phyloP scores from a whole-genome alignment of 73 alveolate genomes.

The Paramecium sonneborni region DNA sequence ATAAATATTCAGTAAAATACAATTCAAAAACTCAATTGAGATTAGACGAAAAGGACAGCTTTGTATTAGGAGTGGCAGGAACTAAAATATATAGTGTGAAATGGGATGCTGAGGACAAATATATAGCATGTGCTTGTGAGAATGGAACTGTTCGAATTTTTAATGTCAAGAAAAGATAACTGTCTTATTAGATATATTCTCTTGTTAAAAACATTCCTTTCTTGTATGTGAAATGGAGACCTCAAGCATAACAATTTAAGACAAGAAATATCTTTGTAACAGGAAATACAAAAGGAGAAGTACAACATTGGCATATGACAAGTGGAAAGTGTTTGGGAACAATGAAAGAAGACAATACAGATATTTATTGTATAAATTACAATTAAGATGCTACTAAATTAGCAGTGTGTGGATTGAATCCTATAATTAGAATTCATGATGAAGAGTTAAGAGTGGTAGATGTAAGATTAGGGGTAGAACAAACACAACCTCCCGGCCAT shows the following conservation, averaged over 20 bases:
- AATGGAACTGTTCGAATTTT: constrained; percentile 86
- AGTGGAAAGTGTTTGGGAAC: constrained; percentile 94
- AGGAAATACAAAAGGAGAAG: constrained; percentile 94
- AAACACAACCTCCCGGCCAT: constrained; percentile 72
- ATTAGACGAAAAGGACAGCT: not conserved
- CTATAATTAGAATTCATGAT: constrained; percentile 71
- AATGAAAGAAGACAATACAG: constrained; percentile 88
- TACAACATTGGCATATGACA: constrained; percentile 94
- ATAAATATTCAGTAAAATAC: not conserved
- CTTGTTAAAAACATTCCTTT: constrained; percentile 68
- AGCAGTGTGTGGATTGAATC: constrained; percentile 72
- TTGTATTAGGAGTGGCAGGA: constrained; percentile 74
- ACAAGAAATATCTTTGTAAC: constrained; percentile 91
- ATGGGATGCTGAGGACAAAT: constrained; percentile 84
- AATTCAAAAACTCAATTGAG: not conserved
- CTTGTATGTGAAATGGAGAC: constrained; percentile 90
- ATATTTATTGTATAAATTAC: constrained; percentile 93
- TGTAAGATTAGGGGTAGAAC: constrained; percentile 67
- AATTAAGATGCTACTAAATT: constrained; percentile 89
- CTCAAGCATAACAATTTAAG: constrained; percentile 80
- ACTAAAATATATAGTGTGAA: constrained; percentile 81
- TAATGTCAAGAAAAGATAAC: constrained; percentile 81
- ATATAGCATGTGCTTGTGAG: constrained; percentile 85
- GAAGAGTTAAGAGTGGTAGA: constrained; percentile 70
- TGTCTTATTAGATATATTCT: constrained; percentile 61